Base-by-base conservation (phyloP, 2,329 filamentous ascomycete species). In the Hymenoscyphus fructigenus region DNA sequence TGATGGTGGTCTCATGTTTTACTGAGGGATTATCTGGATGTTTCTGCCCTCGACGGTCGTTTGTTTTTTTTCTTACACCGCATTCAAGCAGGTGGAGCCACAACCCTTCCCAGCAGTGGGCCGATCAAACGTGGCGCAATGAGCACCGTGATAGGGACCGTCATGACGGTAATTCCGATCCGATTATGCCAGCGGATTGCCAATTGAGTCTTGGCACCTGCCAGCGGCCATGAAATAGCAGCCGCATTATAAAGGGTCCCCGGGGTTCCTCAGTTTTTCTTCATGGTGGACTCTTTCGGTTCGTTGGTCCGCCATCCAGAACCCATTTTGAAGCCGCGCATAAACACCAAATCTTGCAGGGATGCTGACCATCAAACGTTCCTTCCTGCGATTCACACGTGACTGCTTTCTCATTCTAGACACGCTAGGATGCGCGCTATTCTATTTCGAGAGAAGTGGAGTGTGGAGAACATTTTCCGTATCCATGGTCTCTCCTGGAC, bases 1-100 rank as follows among this genome's bases (percentile, higher is more conserved):
- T 20, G 26, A 17, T 28, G 26, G n/a, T 29, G 55, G 26, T 23
- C 29, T 32, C 55, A 34, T 29, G 28, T 9, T 57, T 34, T 29
- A 32, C 55, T 53, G 47, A 53, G 26, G 23, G 53, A 23, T 56
- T 56, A 23, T 56, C 9, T 57, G 2, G 28, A 57, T n/a, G 28
- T 29, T 29, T 32, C 32, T 29, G 7, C 28, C 32, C 55, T 32
- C 26, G 20, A n/a, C 26, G 4, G 55, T 57, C 28, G 55, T n/a
- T 57, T 57, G 34, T 29, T 59, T 59, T 59, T 59, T 59, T 59
- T 41, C 36, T 59, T 29, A 32, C 32, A 29, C 55, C 28, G 55
- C 17, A 57, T 17, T 26, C 55, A 17, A 57, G 32, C 17, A 59
- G 32, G 57, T 59, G 57, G 57, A 59, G 57, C 57, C 36, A 41